These are phyloP conservation scores for Aegilops bicornis DNA, from an alignment of 176 grass and related monocot species.

Conservation along the genomic window DNA sequence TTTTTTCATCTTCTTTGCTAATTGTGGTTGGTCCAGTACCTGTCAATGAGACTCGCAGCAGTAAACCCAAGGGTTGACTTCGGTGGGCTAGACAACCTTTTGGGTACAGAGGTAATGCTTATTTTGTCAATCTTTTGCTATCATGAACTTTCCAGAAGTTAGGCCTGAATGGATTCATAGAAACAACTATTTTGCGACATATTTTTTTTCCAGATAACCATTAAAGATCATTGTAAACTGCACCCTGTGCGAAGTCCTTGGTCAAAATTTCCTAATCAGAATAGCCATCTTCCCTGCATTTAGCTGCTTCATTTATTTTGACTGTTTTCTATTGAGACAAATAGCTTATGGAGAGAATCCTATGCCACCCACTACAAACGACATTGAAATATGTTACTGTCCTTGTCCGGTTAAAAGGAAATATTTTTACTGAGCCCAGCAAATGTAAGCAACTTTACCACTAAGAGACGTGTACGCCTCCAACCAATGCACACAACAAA, in stretches of 20 bases:
- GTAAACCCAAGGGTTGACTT: constrained; percentile 84
- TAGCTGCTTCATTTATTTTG: constrained; percentile 1
- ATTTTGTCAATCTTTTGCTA: not conserved
- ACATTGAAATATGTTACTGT: not conserved
- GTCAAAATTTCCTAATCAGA: not conserved
- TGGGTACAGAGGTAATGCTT: constrained; percentile 60
- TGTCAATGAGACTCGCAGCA: constrained; percentile 88
- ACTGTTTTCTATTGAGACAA: not conserved
- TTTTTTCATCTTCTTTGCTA: not conserved
- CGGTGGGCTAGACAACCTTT: constrained; percentile 67
- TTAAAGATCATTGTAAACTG: not conserved
- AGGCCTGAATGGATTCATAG: not conserved
- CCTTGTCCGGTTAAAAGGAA: not conserved
- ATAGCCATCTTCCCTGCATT: not conserved
- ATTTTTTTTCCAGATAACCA: not conserved
- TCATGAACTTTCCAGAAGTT: constrained; percentile 15
- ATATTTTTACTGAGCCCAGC: not conserved
- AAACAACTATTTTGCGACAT: not conserved
- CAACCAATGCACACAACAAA: constrained; percentile 25
- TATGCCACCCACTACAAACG: constrained; percentile 7
- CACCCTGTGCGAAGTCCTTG: not conserved
- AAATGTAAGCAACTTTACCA: not conserved
- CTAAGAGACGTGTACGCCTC: not conserved
- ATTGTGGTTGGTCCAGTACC: constrained; percentile 50
- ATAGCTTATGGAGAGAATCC: not conserved